phyloP scores from a whole-genome alignment of 1,284 basidiomycete species.

The Fistulinella staudtii region DNA sequence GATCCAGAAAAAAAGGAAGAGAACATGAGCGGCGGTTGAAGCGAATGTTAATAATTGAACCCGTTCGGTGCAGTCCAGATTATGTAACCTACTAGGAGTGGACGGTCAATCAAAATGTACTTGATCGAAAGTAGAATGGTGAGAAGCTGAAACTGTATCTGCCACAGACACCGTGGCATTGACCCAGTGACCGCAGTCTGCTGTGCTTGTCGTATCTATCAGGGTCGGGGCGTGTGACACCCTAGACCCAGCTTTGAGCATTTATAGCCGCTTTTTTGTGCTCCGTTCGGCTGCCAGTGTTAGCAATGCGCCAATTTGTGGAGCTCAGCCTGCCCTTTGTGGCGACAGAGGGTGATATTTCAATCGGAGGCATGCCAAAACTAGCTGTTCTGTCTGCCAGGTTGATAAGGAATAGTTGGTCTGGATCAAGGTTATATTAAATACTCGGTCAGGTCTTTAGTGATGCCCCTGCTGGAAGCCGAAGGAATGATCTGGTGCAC shows the following conservation, averaged over 20 bases:
- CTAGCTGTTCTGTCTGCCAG: neutral
- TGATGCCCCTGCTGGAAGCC: too few relatives aligned
- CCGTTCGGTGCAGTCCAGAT: slow-evolving; percentile 21
- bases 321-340: too few relatives aligned
- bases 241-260: slow-evolving; percentile 17
- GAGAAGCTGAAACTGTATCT: neutral
- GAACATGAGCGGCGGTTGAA: slow-evolving; percentile 22
- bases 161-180: too few relatives aligned
- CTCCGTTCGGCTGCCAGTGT: neutral
- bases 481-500: too few relatives aligned
- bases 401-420: neutral
- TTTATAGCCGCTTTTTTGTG: neutral
- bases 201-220: neutral
- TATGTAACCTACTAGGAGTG: slow-evolving; percentile 14
- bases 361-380: too few relatives aligned
- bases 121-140: neutral
- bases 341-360: neutral
- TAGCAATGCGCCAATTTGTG: too few relatives aligned
- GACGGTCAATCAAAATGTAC: too few relatives aligned
- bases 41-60: slow-evolving; percentile 22
- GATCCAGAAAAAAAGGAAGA: slow-evolving; percentile 17
- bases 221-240: slow-evolving; percentile 2
- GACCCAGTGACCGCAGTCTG: too few relatives aligned
- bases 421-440: slow-evolving; percentile 5
- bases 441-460: neutral